Evolutionary conservation across 805 yeast genomes (phyloP).

Genomic region (Nakazawaea ambrosiae): DNA sequence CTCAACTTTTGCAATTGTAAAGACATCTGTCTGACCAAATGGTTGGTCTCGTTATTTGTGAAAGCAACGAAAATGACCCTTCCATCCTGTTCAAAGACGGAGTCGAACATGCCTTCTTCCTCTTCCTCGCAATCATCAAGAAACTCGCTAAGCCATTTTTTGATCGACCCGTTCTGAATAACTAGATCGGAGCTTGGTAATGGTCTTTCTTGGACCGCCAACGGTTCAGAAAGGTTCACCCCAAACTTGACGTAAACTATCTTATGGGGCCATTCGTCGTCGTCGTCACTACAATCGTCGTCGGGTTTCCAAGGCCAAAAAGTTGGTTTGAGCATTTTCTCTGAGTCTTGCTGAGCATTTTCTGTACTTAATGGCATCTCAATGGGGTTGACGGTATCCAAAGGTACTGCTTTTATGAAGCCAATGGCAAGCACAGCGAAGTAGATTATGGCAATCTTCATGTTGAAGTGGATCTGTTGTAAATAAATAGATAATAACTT

Average conservation of each 20-base stretch:
- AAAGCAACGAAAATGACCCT: conserved; percentile 7
- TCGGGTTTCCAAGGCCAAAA: conserved; percentile 6
- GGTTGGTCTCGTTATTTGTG: background rate
- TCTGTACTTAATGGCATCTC: no score
- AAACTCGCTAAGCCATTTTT: conserved; percentile 5
- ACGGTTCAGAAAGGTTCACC: background rate
- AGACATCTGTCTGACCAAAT: background rate
- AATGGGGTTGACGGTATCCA: no score
- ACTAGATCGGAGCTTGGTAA: conserved; percentile 2
- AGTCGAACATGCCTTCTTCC: background rate
- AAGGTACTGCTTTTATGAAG: no score
- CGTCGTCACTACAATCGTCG: conserved; percentile 6
- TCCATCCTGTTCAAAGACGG: conserved; percentile 4
- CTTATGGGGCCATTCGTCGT: conserved; percentile 5
- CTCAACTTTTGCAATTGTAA: background rate
- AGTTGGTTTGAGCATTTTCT: background rate
- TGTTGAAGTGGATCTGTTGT: no score
- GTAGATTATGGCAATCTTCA: no score
- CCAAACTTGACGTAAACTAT: conserved; percentile 9
- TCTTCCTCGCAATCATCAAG: conserved; percentile 5
- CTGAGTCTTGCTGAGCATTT: no score
- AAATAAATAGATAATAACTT: no score
- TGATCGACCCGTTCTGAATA: conserved; percentile 4
- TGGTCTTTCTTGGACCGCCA: background rate
- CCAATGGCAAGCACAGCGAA: no score